phyloP scores from a whole-genome alignment of 257 asterid genomes.

The Fraxinus excelsior region DNA sequence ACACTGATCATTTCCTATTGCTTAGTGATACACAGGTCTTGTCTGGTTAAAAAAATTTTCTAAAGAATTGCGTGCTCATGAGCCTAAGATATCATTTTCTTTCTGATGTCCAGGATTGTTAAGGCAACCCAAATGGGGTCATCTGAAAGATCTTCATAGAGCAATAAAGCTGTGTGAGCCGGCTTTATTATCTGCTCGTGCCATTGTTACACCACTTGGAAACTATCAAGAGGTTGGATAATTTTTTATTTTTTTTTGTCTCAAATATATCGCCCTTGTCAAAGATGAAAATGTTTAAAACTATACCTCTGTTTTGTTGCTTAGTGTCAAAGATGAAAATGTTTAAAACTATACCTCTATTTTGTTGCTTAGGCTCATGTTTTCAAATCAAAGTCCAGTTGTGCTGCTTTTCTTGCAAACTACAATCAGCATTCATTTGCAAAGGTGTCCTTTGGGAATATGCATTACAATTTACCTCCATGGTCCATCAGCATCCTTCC shows the following conservation, averaged over 20 bases:
- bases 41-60: not conserved
- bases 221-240: conserved; percentile 81
- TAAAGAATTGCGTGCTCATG: not conserved
- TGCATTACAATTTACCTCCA: conserved; percentile 88
- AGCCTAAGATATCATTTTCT: conserved; percentile 4
- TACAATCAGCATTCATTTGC: conserved; percentile 67
- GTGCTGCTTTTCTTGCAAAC: conserved; percentile 93
- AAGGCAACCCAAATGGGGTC: conserved; percentile 19
- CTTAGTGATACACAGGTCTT: not conserved
- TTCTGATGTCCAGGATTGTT: conserved; percentile 21
- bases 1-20: not conserved
- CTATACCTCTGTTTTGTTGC: conserved; percentile 8
- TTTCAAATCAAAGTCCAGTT: conserved; percentile 67
- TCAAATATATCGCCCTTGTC: not conserved
- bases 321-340: conserved; percentile 38
- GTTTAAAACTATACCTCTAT: not conserved
- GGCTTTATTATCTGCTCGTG: conserved; percentile 75
- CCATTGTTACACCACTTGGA: conserved; percentile 73
- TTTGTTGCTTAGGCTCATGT: conserved; percentile 74
- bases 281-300: not conserved
- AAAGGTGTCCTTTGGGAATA: conserved; percentile 61
- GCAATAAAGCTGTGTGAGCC: conserved; percentile 35
- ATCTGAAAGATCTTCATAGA: conserved; percentile 12
- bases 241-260: conserved; percentile 23
- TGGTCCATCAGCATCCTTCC: conserved; percentile 99